Evolutionary conservation across 306 rosid genomes (phyloP).

Genomic region (Ochetophila trinervis): DNA sequence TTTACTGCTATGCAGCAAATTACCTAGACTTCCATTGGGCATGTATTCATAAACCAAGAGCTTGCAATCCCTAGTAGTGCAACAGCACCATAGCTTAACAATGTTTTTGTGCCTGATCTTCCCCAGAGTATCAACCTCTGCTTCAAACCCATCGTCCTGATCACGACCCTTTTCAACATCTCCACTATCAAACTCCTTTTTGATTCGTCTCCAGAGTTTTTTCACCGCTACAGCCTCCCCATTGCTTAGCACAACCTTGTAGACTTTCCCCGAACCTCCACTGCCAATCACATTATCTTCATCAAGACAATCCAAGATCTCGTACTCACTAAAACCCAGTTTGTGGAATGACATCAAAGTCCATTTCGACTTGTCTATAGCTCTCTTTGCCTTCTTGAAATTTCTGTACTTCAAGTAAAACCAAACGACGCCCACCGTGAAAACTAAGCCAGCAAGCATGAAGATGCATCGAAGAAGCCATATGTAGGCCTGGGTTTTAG

Average conservation of each 20-base stretch:
- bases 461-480: conserved; percentile 70
- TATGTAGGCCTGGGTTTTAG: conserved; percentile 34
- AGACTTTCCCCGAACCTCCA: conserved; percentile 86
- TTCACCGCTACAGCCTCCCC: conserved; percentile 85
- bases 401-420: conserved; percentile 65
- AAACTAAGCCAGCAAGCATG: conserved; percentile 49
- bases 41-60: conserved; percentile 93
- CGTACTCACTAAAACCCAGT: conserved; percentile 77
- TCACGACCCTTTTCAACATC: conserved; percentile 56
- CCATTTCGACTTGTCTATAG: conserved; percentile 76
- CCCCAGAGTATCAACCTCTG: conserved; percentile 87
- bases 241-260: conserved; percentile 66
- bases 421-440: conserved; percentile 62
- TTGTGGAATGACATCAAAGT: conserved; percentile 93
- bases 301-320: conserved; percentile 80
- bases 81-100: conserved; percentile 93
- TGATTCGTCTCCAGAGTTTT: conserved; percentile 60
- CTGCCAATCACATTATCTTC: conserved; percentile 84
- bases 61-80: conserved; percentile 76
- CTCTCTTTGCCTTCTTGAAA: conserved; percentile 41
- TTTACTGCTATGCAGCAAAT: conserved; percentile 76
- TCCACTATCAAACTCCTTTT: conserved; percentile 33
- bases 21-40: conserved; percentile 94
- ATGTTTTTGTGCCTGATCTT: conserved; percentile 93
- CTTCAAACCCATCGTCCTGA: conserved; percentile 65